Evolutionary conservation across 345 rosid species (phyloP).

Genomic region (Eucalyptus erythrocorys): DNA sequence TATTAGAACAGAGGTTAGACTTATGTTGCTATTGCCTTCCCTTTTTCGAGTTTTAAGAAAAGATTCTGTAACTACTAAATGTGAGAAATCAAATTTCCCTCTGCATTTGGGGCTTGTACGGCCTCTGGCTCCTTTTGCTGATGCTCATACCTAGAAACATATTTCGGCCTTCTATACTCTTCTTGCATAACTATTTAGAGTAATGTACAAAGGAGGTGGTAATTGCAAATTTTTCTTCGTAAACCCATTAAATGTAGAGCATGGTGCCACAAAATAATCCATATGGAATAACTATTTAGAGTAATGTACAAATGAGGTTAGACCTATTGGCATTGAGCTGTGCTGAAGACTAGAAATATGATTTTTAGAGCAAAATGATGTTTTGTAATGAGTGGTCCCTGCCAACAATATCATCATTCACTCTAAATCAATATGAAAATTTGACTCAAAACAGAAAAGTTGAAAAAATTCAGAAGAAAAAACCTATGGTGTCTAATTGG

Average conservation of each 20-base stretch:
- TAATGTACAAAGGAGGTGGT: background rate
- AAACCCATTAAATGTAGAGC: background rate
- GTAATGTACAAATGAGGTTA: too few species aligned
- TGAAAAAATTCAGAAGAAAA: background rate
- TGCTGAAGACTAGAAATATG: background rate
- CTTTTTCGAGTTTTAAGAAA: background rate
- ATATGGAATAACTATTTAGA: too few species aligned
- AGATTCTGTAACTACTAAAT: background rate
- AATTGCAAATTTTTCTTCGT: background rate
- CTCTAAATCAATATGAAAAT: background rate
- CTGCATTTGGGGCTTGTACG: background rate
- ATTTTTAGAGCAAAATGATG: background rate
- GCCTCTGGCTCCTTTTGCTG: background rate
- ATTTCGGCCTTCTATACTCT: background rate
- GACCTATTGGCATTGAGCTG: background rate
- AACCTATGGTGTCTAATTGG: background rate
- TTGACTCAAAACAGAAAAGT: background rate
- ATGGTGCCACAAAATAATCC: background rate
- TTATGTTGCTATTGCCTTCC: background rate
- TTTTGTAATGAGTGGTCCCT: background rate
- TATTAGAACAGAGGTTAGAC: background rate
- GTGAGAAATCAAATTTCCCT: background rate
- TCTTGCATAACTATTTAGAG: background rate
- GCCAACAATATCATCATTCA: background rate
- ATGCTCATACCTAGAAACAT: background rate